These are phyloP conservation scores for Neofusicoccum laricinum DNA, from an alignment of 2,329 filamentous ascomycete genomes.

Conservation along the genomic window DNA sequence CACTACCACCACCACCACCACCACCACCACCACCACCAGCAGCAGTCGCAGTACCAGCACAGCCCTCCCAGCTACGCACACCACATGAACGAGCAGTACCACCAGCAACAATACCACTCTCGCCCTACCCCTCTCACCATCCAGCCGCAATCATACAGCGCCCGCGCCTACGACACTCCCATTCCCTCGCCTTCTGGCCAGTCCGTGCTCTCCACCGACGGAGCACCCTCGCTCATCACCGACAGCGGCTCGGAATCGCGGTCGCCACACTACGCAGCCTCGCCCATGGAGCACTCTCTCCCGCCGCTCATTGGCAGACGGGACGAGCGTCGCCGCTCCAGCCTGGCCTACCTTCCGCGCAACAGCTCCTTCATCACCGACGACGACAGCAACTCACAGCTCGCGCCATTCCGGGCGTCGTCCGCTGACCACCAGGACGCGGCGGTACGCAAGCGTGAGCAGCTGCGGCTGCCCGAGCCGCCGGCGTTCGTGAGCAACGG, in stretches of 20 bases:
- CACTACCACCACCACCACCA: conserved; percentile 1
- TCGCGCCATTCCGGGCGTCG: neutral
- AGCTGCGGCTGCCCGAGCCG: conserved; percentile 20
- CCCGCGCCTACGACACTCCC: conserved; percentile 50
- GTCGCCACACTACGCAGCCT: conserved; percentile 45
- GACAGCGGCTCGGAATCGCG: conserved; percentile 54
- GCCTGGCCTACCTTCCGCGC: conserved; percentile 33
- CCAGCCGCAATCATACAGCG: conserved; percentile 21
- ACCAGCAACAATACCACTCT: conserved; percentile 18
- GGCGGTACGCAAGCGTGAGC: conserved; percentile 24
- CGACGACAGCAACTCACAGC: conserved; percentile 24
- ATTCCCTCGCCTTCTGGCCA: conserved; percentile 62
- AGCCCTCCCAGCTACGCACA: neutral
- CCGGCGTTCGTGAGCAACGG: neutral
- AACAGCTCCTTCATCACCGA: conserved; percentile 38
- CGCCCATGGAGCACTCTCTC: conserved; percentile 44
- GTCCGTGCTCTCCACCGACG: conserved; percentile 62
- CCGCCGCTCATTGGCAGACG: conserved; percentile 32
- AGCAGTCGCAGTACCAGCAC: conserved; percentile 19
- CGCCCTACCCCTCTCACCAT: conserved; percentile 29
- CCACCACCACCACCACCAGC: conserved; percentile 21
- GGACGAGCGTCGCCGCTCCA: conserved; percentile 37
- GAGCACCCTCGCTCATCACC: conserved; percentile 67
- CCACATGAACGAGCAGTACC: conserved; percentile 19
- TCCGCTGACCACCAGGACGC: conserved; percentile 3